Conservation (phyloP, 2,329 filamentous ascomycete genomes). For the Fusarium sp. region DNA sequence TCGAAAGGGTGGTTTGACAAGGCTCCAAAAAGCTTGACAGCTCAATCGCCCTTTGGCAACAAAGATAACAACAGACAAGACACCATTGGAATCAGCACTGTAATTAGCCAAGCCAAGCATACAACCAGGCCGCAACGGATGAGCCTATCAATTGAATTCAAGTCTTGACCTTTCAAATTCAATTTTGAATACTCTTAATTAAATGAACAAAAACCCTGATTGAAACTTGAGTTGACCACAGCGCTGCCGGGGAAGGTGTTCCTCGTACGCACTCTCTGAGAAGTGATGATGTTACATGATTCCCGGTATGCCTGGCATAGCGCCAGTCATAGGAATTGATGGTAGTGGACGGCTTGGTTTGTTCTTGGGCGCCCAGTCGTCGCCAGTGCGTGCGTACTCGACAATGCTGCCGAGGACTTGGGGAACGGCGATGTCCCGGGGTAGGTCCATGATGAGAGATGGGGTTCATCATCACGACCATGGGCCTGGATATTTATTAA, state of each 20-base stretch:
- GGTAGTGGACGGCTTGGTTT: slow-evolving; percentile 43
- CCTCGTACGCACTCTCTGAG: slow-evolving; percentile 28
- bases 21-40: too few species aligned
- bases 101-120: too few species aligned
- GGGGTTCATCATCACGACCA: slow-evolving; percentile 55
- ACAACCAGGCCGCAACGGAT: too few species aligned
- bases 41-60: too few species aligned
- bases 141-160: too few species aligned
- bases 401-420: slow-evolving; percentile 55
- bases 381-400: slow-evolving; percentile 55
- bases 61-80: too few species aligned
- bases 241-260: neutral
- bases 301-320: slow-evolving; percentile 41
- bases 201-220: too few species aligned
- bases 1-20: too few species aligned
- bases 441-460: slow-evolving; percentile 42
- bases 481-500: slow-evolving; percentile 51
- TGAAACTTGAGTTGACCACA: too few species aligned
- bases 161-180: too few species aligned
- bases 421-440: slow-evolving; percentile 57
- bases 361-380: slow-evolving; percentile 51
- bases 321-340: slow-evolving; percentile 43
- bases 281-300: slow-evolving; percentile 40
- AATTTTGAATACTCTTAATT: too few species aligned
- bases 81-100: too few species aligned